phyloP scores from a whole-genome alignment of 805 yeast genomes.

The Hanseniaspora taiwanica region DNA sequence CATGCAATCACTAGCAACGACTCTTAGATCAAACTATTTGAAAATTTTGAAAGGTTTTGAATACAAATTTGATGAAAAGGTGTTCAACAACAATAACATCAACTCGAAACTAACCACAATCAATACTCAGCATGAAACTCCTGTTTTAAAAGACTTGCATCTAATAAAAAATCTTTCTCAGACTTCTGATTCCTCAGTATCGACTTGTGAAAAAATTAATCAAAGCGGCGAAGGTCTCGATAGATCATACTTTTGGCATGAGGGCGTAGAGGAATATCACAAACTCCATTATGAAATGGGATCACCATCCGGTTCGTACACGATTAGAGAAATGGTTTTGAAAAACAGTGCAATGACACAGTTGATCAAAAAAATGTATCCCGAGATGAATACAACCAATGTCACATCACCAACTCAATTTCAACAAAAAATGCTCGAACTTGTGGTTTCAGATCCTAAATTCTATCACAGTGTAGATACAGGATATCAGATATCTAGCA shows the following conservation, averaged over 20 bases:
- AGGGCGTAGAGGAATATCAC: not conserved
- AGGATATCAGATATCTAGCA: not conserved
- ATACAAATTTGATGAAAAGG: not conserved
- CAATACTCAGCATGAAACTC: not conserved
- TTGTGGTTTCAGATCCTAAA: not conserved
- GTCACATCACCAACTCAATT: too few species aligned
- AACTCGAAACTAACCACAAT: not conserved
- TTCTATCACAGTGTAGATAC: not conserved
- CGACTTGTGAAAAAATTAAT: not conserved
- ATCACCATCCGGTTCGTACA: not conserved
- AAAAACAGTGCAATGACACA: not conserved
- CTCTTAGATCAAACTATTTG: constrained; percentile 47
- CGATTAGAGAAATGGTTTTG: not conserved
- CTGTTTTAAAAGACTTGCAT: constrained; percentile 4
- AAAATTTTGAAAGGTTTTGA: constrained; percentile 22
- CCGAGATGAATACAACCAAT: too few species aligned
- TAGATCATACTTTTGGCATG: not conserved
- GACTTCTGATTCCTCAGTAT: too few species aligned
- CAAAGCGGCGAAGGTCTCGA: not conserved
- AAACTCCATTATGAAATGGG: not conserved
- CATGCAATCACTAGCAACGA: constrained; percentile 57
- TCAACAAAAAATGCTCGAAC: not conserved
- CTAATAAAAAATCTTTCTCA: too few species aligned
- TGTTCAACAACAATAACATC: too few species aligned
- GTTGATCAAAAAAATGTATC: not conserved